Percentiles rank a stretch among this genome's conserved stretches.
Evolutionary conservation across 2,329 filamentous ascomycete species (phyloP).

Genomic region (Paecilomyces variotii): DNA sequence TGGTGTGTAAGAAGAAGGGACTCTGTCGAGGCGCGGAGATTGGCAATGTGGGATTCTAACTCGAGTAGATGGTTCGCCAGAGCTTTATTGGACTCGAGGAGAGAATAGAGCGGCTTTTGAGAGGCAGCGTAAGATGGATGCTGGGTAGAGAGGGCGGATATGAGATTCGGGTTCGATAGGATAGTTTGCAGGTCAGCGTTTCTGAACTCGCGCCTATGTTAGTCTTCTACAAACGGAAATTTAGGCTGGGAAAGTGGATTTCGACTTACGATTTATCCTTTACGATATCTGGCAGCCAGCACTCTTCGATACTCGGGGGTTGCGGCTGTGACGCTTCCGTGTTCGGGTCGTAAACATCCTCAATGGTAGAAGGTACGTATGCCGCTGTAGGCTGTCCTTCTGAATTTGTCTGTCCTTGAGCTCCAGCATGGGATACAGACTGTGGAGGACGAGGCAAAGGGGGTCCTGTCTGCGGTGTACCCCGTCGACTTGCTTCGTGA

Average conservation of each 20-base stretch:
- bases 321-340: constrained; percentile 14
- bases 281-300: constrained; percentile 68
- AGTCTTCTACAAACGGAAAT: constrained; percentile 4
- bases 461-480: constrained; percentile 50
- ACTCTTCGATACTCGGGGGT: constrained; percentile 45
- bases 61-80: constrained; percentile 47
- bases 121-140: constrained; percentile 66
- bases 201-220: constrained; percentile 10
- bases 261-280: constrained; percentile 70
- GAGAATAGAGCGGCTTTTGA: constrained; percentile 54
- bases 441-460: constrained; percentile 37
- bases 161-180: constrained; percentile 59
- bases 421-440: constrained; percentile 23
- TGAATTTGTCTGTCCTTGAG: constrained; percentile 14
- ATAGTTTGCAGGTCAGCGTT: constrained; percentile 60
- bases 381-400: constrained; percentile 1
- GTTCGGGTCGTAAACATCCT: constrained; percentile 6
- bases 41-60: constrained; percentile 41
- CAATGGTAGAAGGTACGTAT: constrained; percentile 1
- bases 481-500: constrained; percentile 59
- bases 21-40: constrained; percentile 60
- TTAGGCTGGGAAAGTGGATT: constrained; percentile 4
- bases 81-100: constrained; percentile 63
- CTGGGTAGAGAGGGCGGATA: constrained; percentile 66
- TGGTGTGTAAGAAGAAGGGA: constrained; percentile 75